Base-by-base conservation (phyloP, 73 alveolate species). In the Urostyla sp. region DNA sequence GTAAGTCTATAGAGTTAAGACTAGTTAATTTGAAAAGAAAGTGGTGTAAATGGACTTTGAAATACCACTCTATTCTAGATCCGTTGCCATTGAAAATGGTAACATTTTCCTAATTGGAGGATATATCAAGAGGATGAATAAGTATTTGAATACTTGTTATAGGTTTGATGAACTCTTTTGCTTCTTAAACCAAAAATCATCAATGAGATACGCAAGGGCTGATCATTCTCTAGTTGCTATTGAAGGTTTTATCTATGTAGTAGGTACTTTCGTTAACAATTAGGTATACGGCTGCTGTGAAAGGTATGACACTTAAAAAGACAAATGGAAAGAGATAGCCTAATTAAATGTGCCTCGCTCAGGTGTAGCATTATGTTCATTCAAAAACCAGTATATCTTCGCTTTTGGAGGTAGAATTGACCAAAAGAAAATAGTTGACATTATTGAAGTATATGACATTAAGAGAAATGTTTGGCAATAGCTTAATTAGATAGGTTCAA, bases 301-400 rank as follows among this genome's bases (percentile, higher is more conserved):
- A 51, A 52, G 67, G 30, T 83, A 83, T 44, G 82, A 83, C 36
- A 55, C 61, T 2, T n/a, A 45, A 27, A 36, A 24, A 26, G 78
- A 83, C 55, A 45, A 56, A 28, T 83, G 91, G 91, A 67, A 36
- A 16, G 48, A 7, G 15, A 24, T 51, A n/a, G 87, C 86, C 0
- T 67, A 73, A 6, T 50, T 83, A 69, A 72, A 67, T 40, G 24
- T 45, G 16, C 84, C 87, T 0, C 61, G 91, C 18, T 83, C 91
- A 38, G 91, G 91, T 0, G 91, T 57, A n/a, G 91, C 87, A 10
- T 82, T 83, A 2, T 83, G 91, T 27, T 51, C 66, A n/a, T 73
- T 73, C 67, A 73, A 73, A 20, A 43, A 72, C 18, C 72, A 72
- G n/a, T 83, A 46, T 55, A 56, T 83, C 50, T 83, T 83, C 32